Base-by-base conservation (phyloP, 2,329 filamentous ascomycete species). In the Xylaria multiplex region DNA sequence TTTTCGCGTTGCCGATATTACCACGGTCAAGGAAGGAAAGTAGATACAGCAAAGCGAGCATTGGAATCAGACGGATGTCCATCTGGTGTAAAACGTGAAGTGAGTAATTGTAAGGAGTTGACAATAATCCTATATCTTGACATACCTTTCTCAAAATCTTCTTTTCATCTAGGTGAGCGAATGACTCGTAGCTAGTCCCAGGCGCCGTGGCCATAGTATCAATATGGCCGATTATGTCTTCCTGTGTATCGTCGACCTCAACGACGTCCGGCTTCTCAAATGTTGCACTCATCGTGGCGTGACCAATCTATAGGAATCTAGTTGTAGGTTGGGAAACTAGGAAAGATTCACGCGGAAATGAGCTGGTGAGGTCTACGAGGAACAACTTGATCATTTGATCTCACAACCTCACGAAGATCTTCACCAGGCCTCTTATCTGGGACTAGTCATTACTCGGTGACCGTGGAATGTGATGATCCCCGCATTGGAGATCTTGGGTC, bases 1-100 rank as follows among this genome's bases (percentile, higher is more conserved):
- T 89, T 76, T 90, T 91, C 13, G 90, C 89, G 73, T 91, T 91
- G 62, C 84, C 84, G 53, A 85, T 85, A 71, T 92, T 92, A 8
- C 87, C 88, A 22, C 83, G 83, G 74, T 92, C 90, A 27, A 92
- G 83, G 74, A 90, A 92, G 30, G 88, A 90, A 1, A 92, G 81
- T 0, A 92, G 80, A 71, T 92, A 92, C 0, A 92, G 82, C 30
- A 87, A 55, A 9, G 91, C 82, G 84, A 96, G 74, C 90, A 85
- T 84, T 0, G 88, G 88, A 14, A 86, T 84, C 24, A 86, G 72
- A 2, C 81, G 82, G 24, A 82, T 67, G 59, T 86, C 84, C 80
- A 86, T 85, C 83, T 85, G 30, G 19, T 22, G 42, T 19, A 13
- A 48, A 43, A 50, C 35, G 52, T 55, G 22, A 37, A 13, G 56